Percentiles rank a stretch among this genome's conserved stretches.
These are phyloP conservation scores for Pythium aquatile DNA, from an alignment of 352 stramenopile genomes.

Conservation along the genomic window DNA sequence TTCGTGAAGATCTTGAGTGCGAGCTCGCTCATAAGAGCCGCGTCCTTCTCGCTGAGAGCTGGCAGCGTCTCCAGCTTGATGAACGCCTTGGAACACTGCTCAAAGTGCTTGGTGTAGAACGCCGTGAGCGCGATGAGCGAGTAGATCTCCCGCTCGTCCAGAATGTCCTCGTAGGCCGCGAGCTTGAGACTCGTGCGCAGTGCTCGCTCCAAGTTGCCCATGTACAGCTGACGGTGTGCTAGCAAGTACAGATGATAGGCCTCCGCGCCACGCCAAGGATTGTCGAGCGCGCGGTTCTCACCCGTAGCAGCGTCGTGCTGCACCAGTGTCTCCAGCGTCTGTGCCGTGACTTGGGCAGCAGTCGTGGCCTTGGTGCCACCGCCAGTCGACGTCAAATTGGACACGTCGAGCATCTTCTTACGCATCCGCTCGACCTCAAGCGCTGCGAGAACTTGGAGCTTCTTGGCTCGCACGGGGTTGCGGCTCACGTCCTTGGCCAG, in stretches of 20 bases:
- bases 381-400: conserved; percentile 34
- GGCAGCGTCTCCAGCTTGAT: conserved; percentile 91
- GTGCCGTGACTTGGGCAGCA: conserved; percentile 79
- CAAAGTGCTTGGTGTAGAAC: conserved; percentile 90
- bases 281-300: conserved; percentile 86
- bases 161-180: conserved; percentile 89
- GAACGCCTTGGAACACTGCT: conserved; percentile 90
- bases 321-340: conserved; percentile 91
- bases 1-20: conserved; percentile 87
- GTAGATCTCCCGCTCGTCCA: conserved; percentile 91
- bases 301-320: conserved; percentile 82
- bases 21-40: conserved; percentile 58
- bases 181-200: conserved; percentile 88
- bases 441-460: conserved; percentile 92
- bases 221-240: conserved; percentile 91
- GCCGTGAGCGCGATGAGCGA: conserved; percentile 91
- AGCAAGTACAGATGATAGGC: conserved; percentile 94
- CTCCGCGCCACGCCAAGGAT: conserved; percentile 92
- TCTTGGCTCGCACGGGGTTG: conserved; percentile 91
- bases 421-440: conserved; percentile 93
- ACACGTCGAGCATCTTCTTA: conserved; percentile 87
- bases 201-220: conserved; percentile 73
- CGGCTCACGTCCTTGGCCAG: conserved; percentile 79
- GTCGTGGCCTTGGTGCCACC: conserved; percentile 59
- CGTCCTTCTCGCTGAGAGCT: conserved; percentile 55